Percentiles rank a stretch among this genome's conserved stretches.
phyloP scores from a whole-genome alignment of 2,329 filamentous ascomycete species.

The Pseudogymnoascus sp. region DNA sequence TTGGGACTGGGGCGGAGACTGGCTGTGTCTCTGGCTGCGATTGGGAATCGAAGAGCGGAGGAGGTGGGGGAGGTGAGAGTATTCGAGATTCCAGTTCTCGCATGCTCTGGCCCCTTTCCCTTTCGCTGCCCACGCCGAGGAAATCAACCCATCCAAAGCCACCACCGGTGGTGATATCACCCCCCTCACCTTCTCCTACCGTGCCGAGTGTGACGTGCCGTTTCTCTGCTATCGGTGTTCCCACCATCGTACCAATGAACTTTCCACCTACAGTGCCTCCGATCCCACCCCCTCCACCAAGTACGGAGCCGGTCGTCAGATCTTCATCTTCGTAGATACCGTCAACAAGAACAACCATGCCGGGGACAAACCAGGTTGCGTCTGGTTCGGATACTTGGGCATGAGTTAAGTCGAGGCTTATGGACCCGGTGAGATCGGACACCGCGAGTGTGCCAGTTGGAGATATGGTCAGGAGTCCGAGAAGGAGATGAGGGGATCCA shows the following conservation, averaged over 20 bases:
- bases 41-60: neutral
- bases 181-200: constrained; percentile 42
- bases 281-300: constrained; percentile 72
- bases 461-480: constrained; percentile 73
- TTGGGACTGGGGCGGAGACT: constrained; percentile 10
- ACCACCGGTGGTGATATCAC: constrained; percentile 57
- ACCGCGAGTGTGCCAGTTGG: constrained; percentile 77
- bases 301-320: constrained; percentile 56
- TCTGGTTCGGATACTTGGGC: constrained; percentile 76
- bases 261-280: constrained; percentile 87
- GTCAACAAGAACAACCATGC: constrained; percentile 92
- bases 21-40: neutral
- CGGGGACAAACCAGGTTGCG: constrained; percentile 85
- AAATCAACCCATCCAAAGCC: constrained; percentile 98
- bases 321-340: constrained; percentile 96
- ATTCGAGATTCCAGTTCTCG: constrained; percentile 34
- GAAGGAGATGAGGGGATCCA: constrained; percentile 74
- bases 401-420: constrained; percentile 73
- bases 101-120: constrained; percentile 77
- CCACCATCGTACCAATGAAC: constrained; percentile 84
- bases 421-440: constrained; percentile 81
- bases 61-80: constrained; percentile 30
- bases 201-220: constrained; percentile 72
- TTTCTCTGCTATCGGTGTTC: constrained; percentile 84
- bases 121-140: constrained; percentile 80